These are phyloP conservation scores for Suhomyces maxii DNA, from an alignment of 1,139 yeast genomes.

Conservation along the genomic window DNA sequence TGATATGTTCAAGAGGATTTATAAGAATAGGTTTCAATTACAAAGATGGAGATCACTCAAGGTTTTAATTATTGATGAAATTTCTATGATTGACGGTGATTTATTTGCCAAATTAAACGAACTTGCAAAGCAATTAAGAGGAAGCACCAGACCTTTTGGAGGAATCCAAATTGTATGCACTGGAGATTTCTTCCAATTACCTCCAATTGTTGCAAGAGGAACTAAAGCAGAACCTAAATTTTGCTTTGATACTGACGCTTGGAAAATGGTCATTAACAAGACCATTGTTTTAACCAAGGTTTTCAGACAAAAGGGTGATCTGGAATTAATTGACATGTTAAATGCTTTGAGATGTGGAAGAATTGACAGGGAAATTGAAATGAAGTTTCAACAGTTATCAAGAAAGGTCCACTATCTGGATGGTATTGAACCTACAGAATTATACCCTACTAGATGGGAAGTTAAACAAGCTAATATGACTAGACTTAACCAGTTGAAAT, in stretches of 20 bases:
- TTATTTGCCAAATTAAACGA: conserved; percentile 69
- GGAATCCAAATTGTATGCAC: conserved; percentile 83
- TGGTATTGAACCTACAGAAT: conserved; percentile 79
- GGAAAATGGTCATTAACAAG: conserved; percentile 54
- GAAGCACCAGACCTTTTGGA: conserved; percentile 66
- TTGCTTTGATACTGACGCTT: conserved; percentile 59
- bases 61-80: conserved; percentile 80
- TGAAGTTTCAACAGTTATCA: conserved; percentile 47
- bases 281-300: conserved; percentile 63
- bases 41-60: conserved; percentile 61
- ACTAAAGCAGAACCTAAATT: conserved; percentile 35
- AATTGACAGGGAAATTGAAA: conserved; percentile 45
- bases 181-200: conserved; percentile 90
- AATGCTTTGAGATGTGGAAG: conserved; percentile 72
- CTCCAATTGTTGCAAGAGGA: conserved; percentile 63
- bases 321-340: conserved; percentile 66
- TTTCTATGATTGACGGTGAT: conserved; percentile 84
- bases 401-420: conserved; percentile 62
- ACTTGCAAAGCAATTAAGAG: conserved; percentile 59
- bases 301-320: conserved; percentile 73
- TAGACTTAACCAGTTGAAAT: conserved; percentile 41
- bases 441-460: conserved; percentile 72
- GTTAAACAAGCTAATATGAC: conserved; percentile 67
- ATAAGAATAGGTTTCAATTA: conserved; percentile 40
- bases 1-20: conserved; percentile 45